Evolutionary conservation across 2,329 filamentous ascomycete species (phyloP), one percentile per base, ranked within the genome.

Genomic region (Exophiala bonariae): DNA sequence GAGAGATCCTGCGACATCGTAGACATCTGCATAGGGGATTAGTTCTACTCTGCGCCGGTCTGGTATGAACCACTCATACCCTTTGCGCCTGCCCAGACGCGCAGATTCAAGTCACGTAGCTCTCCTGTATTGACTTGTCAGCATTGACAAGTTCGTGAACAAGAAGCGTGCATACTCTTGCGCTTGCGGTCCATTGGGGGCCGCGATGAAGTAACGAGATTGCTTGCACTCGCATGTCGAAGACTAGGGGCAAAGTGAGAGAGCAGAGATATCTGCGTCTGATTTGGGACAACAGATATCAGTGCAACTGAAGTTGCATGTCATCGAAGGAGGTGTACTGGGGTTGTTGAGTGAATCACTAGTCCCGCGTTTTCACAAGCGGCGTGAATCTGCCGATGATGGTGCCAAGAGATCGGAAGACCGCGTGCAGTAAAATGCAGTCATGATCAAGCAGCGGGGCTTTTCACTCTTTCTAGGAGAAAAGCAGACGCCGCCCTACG

Each of bases 21-120:
- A 89, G 54, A 95, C 73, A 74, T 88, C 90, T 95, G 58, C 26
- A 36, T 11, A 65, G 38, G 62, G 52, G 47, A 47, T 51, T 47
- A 52, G 51, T 26, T 26, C 23, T n/a, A 26, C 11, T 26, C 11
- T 26, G 23, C 23, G 6, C 11, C 6, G 6, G 23, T 11, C 6
- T 32, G 46, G 13, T 42, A 36, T 26, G 28, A 17, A 14, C 28
- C 37, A 40, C 43, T 22, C 30, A 42, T 71, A 96, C 92, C 88
- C 77, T 80, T 84, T 62, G 96, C 89, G 63, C 89, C 91, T 66
- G 86, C 79, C 93, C 93, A 99, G 54, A 86, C 88, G 71, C 82
- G 82, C 65, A 83, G 80, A 69, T 99, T 99, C 63, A 95, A 77
- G 73, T 86, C 81, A 76, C 90, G 88, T 72, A 97, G 79, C 76